Evolutionary conservation across 2,329 filamentous ascomycete genomes (phyloP), one percentile per base, ranked within the genome.

Genomic region (Monosporascus sp.): DNA sequence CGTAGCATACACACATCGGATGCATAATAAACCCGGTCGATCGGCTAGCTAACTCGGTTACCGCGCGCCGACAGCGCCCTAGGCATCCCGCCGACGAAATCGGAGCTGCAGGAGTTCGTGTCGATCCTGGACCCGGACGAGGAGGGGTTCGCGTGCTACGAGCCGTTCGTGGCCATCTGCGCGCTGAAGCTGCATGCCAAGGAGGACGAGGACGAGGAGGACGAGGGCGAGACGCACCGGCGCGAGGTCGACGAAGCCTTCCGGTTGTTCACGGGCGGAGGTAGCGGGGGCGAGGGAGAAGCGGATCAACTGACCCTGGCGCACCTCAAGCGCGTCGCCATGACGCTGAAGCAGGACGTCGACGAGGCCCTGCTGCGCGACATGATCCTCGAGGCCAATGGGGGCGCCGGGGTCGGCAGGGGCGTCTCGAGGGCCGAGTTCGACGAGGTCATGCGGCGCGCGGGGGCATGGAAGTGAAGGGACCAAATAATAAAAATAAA

Each of bases 321-420:
- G 17, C 88, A 96, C 71, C 72, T 99, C 66, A 82, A 83, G 65
- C 79, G 87, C 63, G 86, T 97, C 51, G 91, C 92, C 43, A 84
- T 82, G 60, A 82, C 90, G 62, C 73, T 99, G 63, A 89, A 90
- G 71, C 90, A 96, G 72, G 90, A 86, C 56, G 85, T 96, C 24
- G 82, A 83, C 54, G 94, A 97, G 63, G 86, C 90, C 48, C 72
- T 96, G 65, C 74, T 99, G 65, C 84, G 83, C 73, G 91, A 97
- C 74, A 99, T 99, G 94, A 87, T 99, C 53, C 75, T 91, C 48
- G 93, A 97, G 76, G 94, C 93, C 48, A 97, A 95, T 70, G 89
- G 89, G 3, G 90, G 89, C 1, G 83, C 80, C 4, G 86, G 88
- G 17, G 80, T 88, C 11, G 82, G 77, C 38, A 80, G 76, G 52